Conservation (phyloP, 1,139 yeast genomes). For the Yamadazyma sp. region DNA sequence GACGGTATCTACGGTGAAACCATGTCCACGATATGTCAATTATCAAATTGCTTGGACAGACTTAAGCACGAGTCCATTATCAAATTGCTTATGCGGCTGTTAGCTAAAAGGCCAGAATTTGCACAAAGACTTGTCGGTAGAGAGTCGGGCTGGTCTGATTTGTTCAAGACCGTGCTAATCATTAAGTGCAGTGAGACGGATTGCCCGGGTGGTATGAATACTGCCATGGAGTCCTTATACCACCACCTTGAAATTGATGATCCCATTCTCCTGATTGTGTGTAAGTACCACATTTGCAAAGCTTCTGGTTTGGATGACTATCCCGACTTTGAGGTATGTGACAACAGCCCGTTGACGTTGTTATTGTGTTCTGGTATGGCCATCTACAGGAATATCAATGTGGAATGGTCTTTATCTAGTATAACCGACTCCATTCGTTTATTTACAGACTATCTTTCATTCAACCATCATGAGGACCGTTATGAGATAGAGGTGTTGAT, state of each 20-base stretch:
- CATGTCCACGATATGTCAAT: background rate
- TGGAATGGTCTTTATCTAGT: constrained; percentile 21
- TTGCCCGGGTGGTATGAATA: background rate
- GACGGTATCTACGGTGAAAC: no score
- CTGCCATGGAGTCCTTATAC: background rate
- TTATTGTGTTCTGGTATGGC: constrained; percentile 19
- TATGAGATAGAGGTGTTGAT: constrained; percentile 7
- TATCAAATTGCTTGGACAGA: background rate
- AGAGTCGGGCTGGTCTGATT: constrained; percentile 7
- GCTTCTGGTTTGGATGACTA: constrained; percentile 20
- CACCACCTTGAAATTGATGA: background rate
- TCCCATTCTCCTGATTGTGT: constrained; percentile 1
- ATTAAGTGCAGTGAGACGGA: background rate
- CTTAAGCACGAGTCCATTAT: background rate
- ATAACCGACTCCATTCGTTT: constrained; percentile 14
- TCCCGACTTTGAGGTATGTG: constrained; percentile 10
- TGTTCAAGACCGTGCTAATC: constrained; percentile 7
- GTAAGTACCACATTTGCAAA: constrained; percentile 22
- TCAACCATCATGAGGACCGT: background rate
- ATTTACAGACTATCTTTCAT: constrained; percentile 13
- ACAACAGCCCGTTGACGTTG: background rate
- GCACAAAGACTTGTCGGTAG: constrained; percentile 7
- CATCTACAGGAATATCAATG: constrained; percentile 20
- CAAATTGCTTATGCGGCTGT: constrained; percentile 1
- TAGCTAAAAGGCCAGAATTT: constrained; percentile 1